Evolutionary conservation across 2,329 filamentous ascomycete species (phyloP).

Genomic region (Amauroascus verrucosus): DNA sequence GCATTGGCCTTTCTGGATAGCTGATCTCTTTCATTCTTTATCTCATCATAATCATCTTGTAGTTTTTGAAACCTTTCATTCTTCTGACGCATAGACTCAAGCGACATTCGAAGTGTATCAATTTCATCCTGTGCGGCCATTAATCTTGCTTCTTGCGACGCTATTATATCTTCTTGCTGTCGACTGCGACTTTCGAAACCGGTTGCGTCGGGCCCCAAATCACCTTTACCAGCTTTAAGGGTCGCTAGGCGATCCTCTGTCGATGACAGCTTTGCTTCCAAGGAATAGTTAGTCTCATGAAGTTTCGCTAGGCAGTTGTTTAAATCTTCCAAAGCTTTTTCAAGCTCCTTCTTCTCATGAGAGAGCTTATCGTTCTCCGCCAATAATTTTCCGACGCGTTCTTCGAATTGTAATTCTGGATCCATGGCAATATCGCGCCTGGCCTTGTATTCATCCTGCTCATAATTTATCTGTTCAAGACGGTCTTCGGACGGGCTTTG

Average conservation of each 20-base stretch:
- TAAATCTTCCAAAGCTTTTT: slow-evolving; percentile 42
- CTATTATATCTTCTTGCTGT: slow-evolving; percentile 55
- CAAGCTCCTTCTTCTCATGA: slow-evolving; percentile 41
- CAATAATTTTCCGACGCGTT: slow-evolving; percentile 40
- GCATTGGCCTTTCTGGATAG: slow-evolving; percentile 40
- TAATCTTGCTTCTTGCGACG: slow-evolving; percentile 56
- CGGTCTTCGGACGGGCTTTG: slow-evolving; percentile 33
- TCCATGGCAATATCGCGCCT: slow-evolving; percentile 33
- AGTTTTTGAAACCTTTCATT: slow-evolving; percentile 38
- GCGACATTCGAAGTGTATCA: slow-evolving; percentile 35
- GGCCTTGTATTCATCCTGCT: slow-evolving; percentile 25
- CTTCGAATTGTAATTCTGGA: slow-evolving; percentile 39
- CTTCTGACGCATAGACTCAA: slow-evolving; percentile 37
- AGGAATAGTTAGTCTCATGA: slow-evolving; percentile 40
- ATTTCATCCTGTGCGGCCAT: slow-evolving; percentile 42
- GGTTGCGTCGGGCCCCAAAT: slow-evolving; percentile 39
- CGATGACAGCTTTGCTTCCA: slow-evolving; percentile 37
- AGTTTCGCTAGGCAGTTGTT: slow-evolving; percentile 51
- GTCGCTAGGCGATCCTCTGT: slow-evolving; percentile 44
- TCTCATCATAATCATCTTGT: slow-evolving; percentile 42
- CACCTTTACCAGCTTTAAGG: slow-evolving; percentile 40
- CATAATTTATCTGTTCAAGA: slow-evolving; percentile 29
- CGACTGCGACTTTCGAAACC: slow-evolving; percentile 35
- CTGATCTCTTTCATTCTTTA: slow-evolving; percentile 40
- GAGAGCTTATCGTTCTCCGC: slow-evolving; percentile 50